Base-by-base conservation (phyloP, 23 red algal genomes). In the Cyanidium caldarium region DNA sequence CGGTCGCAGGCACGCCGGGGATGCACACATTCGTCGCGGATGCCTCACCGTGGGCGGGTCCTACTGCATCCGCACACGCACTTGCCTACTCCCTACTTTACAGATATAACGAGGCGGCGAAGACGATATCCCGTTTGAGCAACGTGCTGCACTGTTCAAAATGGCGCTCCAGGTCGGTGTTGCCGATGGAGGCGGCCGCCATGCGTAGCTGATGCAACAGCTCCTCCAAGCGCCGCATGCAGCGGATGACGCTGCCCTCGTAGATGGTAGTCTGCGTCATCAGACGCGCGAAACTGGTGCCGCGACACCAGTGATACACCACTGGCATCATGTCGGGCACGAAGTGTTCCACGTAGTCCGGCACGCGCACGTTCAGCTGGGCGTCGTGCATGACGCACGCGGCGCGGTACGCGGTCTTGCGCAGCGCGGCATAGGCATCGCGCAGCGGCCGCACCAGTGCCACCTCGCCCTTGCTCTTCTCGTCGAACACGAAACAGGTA, bases 211-310 rank as follows among this genome's bases (percentile, higher is more conserved):
- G 92, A n/a, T 80, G 76, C 1, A 98, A 67, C 34, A 98, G 58
- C 69, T 98, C 92, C 46, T 98, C 92, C 5, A 98, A 39, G 16
- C 92, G 72, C 21, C 92, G 92, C 61, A 98, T 73, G 72, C 79
- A 84, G 30, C 92, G 80, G 43, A 98, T 83, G 61, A 98, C 77
- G 72, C 92, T 98, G 35, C 92, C 92, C 58, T 98, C 92, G 57
- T 88, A 98, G 38, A 87, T 67, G 37, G 73, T 65, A 2, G 84
- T 75, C 35, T 67, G 34, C 28, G 70, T 58, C 45, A 78, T 80
- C 3, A 88, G 69, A 35, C 65, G 73, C 20, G 67, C 72, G 51
- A 98, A 98, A 57, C 72, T 76, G 17, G 72, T 61, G 42, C 92
- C 92, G 41, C 78, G 65, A 45, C 80, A 86, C 92, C 92, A 98